These are phyloP conservation scores for Dictyostelium citrinum DNA, from an alignment of 78 protist species.

Conservation along the genomic window DNA sequence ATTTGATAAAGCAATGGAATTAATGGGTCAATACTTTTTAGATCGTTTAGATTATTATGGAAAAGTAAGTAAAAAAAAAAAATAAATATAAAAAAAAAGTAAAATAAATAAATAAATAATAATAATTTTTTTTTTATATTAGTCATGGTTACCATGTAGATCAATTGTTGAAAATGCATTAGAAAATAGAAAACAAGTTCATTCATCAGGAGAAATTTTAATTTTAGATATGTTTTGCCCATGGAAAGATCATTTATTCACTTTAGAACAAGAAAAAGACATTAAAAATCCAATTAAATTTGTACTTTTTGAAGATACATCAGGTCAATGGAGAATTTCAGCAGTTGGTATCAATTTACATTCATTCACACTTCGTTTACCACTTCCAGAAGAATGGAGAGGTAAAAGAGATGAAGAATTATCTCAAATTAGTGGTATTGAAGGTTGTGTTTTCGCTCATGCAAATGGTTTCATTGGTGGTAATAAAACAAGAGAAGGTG, in stretches of 20 bases:
- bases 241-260: conserved; percentile 90
- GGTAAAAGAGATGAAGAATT: conserved; percentile 37
- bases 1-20: conserved; percentile 76
- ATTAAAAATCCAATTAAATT: conserved; percentile 26
- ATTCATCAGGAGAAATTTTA: conserved; percentile 76
- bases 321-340: conserved; percentile 81
- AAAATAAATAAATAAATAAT: too few relatives aligned
- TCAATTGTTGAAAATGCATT: conserved; percentile 75
- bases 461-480: conserved; percentile 96
- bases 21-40: conserved; percentile 81
- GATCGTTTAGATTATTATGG: conserved; percentile 42
- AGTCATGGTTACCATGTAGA: conserved; percentile 90
- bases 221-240: conserved; percentile 81
- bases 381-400: conserved; percentile 87
- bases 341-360: conserved; percentile 23
- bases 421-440: conserved; percentile 48
- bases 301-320: conserved; percentile 78
- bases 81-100: not conserved
- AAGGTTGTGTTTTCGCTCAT: conserved; percentile 61
- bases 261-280: conserved; percentile 70
- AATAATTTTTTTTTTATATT: not conserved
- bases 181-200: not conserved
- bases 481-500: conserved; percentile 84
- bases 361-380: conserved; percentile 39
- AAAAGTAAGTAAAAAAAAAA: not conserved